Conservation (phyloP, 2,329 filamentous ascomycete genomes). For the Exophiala bonariae region DNA sequence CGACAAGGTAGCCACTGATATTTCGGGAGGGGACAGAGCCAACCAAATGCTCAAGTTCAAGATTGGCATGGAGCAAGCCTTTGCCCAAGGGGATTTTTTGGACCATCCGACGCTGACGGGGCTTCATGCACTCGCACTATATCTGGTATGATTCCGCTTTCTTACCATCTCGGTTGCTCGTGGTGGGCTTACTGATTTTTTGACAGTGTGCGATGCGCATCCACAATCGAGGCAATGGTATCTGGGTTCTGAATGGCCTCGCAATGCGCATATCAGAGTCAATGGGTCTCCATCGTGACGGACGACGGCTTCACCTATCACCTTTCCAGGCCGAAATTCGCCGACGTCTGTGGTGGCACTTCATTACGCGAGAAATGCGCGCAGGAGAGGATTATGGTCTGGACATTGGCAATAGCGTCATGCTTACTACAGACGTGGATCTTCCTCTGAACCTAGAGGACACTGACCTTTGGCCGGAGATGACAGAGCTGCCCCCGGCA, state of each 20-base stretch:
- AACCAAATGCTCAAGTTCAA: constrained; percentile 11
- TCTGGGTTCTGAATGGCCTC: constrained; percentile 22
- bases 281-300: constrained; percentile 22
- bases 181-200: neutral
- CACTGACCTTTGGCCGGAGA: constrained; percentile 8
- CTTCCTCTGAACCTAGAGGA: constrained; percentile 18
- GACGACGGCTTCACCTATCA: constrained; percentile 13
- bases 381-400: constrained; percentile 12
- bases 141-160: constrained; percentile 16
- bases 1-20: constrained; percentile 7
- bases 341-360: constrained; percentile 24
- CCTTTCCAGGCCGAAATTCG: constrained; percentile 23
- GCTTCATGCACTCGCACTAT: constrained; percentile 21
- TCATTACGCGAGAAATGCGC: constrained; percentile 18
- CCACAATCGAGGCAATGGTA: constrained; percentile 15
- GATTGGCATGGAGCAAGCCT: constrained; percentile 17
- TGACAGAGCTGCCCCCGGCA: constrained; percentile 5
- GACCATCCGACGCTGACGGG: constrained; percentile 17
- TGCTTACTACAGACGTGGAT: constrained; percentile 12
- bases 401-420: constrained; percentile 5
- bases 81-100: constrained; percentile 15
- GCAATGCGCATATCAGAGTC: constrained; percentile 22
- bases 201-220: constrained; percentile 17
- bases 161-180: neutral
- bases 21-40: constrained; percentile 6